Base-by-base conservation (phyloP, 225 moss, liverwort and hornwort species). In the Sphagnum contortum region DNA sequence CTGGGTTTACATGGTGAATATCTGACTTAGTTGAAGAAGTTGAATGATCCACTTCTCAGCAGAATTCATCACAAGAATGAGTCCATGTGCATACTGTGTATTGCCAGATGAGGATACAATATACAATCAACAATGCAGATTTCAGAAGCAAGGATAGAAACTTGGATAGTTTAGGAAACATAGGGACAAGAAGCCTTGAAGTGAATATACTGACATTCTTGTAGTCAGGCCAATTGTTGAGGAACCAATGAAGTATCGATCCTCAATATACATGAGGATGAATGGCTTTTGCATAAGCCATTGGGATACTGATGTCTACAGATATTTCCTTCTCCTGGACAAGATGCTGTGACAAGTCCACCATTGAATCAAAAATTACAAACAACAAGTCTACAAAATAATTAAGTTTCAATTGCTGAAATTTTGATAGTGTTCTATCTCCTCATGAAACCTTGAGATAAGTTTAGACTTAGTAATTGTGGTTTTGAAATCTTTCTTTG, bases 211-310 rank as follows among this genome's bases (percentile, higher is more conserved):
- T 88, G 70, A 83, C 94, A 67, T 68, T 67, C 68, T 87, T 91
- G 70, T 94, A 94, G 74, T 94, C 91, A 50, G 87, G 91, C 94
- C 89, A 94, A 59, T 88, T 90, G 73, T 91, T 5, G 94, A 94
- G 44, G 94, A 94, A 51, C 89, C 89, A 51, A 94, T 82, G 59
- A 94, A 94, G 68, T 94, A 91, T 63, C 87, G 92, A 60, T 92
- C 89, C 61, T 90, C 92, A 53, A 92, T 88, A 75, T 85, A 87
- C 56, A 94, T 83, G 72, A 91, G 84, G 82, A 10, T 91, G 87
- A 61, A 94, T 91, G 64, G 87, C 91, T 77, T 83, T 89, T 48
- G 91, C 74, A 57, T 94, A 91, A 8, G 94, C 94, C 70, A 88
- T 85, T 55, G 91, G 94, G 70, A 91, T 87, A 67, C 91, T 94